phyloP scores from a whole-genome alignment of 441 rosid genomes.

The Pelargonium cotyledonis region DNA sequence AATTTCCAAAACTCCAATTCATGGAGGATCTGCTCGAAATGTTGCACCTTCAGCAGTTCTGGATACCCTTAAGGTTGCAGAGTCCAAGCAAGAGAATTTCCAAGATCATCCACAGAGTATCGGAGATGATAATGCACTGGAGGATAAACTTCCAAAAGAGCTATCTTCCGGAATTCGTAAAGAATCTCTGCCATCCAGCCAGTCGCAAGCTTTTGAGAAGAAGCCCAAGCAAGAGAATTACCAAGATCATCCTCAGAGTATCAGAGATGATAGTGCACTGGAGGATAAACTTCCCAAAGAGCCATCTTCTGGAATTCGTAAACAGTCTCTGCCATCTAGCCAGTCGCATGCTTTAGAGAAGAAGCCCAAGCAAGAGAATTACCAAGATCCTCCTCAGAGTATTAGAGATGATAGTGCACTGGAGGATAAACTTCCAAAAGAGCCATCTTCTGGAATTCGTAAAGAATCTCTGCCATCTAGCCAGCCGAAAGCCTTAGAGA shows the following conservation, averaged over 20 bases:
- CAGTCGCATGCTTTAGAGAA: constrained; percentile 28
- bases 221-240: constrained; percentile 21
- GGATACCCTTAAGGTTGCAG: constrained; percentile 31
- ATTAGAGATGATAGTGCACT: constrained; percentile 8
- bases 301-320: constrained; percentile 27
- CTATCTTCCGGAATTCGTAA: constrained; percentile 27
- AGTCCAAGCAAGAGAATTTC: constrained; percentile 19
- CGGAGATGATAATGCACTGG: constrained; percentile 18
- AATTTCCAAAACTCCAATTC: constrained; percentile 87
- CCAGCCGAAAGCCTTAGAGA: constrained; percentile 28
- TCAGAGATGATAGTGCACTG: constrained; percentile 11
- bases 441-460: constrained; percentile 29
- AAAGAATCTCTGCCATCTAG: constrained; percentile 32
- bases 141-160: constrained; percentile 36
- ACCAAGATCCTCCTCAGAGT: constrained; percentile 21
- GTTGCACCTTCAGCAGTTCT: constrained; percentile 24
- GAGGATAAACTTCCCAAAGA: constrained; percentile 39
- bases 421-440: constrained; percentile 36
- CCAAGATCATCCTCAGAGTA: constrained; percentile 23
- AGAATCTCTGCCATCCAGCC: constrained; percentile 33
- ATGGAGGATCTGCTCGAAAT: constrained; percentile 45
- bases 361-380: constrained; percentile 18
- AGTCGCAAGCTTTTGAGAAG: constrained; percentile 28
- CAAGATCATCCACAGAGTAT: constrained; percentile 23
- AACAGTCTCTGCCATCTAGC: constrained; percentile 31